Evolutionary conservation across 768 basidiomycete species (phyloP).

Genomic region (Boletus insuetus): DNA sequence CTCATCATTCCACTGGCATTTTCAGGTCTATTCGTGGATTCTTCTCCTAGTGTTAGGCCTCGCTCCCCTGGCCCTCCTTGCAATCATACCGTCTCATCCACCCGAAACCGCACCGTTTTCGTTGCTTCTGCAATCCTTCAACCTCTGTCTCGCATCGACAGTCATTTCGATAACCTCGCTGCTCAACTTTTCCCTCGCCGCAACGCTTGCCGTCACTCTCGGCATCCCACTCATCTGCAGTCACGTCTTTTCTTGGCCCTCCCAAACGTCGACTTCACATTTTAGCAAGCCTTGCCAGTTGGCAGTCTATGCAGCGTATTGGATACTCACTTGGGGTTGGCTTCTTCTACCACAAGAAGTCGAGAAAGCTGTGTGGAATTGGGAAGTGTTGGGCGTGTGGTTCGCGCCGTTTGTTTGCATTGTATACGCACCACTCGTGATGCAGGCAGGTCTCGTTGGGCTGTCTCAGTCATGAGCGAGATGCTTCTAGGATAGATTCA

Average conservation of each 20-base stretch:
- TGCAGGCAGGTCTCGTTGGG: conserved; percentile 66
- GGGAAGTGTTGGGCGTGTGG: conserved; percentile 80
- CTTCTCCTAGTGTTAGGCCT: conserved; percentile 31
- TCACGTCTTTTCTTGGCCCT: conserved; percentile 29
- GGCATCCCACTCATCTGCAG: conserved; percentile 61
- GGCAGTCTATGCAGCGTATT: conserved; percentile 36
- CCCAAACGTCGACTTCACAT: conserved; percentile 15
- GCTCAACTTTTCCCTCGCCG: conserved; percentile 90
- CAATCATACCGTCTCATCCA: conserved; percentile 23
- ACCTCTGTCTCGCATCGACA: conserved; percentile 81
- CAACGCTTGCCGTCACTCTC: conserved; percentile 60
- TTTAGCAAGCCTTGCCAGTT: conserved; percentile 23
- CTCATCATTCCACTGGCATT: conserved; percentile 21
- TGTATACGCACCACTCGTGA: conserved; percentile 70
- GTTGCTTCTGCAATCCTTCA: conserved; percentile 63
- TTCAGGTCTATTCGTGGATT: conserved; percentile 27
- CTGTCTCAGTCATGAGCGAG: conserved; percentile 21
- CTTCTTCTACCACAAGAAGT: conserved; percentile 47
- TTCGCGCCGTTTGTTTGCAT: conserved; percentile 78
- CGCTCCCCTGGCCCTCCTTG: conserved; percentile 35
- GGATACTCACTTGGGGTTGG: conserved; percentile 56
- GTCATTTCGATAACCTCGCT: conserved; percentile 83
- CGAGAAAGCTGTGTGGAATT: conserved; percentile 61
- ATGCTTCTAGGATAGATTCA: background rate
- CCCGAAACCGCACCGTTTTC: conserved; percentile 39